Evolutionary conservation across 2,329 filamentous ascomycete genomes (phyloP), one percentile per base, ranked within the genome.

Genomic region (Cladophialophora carrionii): DNA sequence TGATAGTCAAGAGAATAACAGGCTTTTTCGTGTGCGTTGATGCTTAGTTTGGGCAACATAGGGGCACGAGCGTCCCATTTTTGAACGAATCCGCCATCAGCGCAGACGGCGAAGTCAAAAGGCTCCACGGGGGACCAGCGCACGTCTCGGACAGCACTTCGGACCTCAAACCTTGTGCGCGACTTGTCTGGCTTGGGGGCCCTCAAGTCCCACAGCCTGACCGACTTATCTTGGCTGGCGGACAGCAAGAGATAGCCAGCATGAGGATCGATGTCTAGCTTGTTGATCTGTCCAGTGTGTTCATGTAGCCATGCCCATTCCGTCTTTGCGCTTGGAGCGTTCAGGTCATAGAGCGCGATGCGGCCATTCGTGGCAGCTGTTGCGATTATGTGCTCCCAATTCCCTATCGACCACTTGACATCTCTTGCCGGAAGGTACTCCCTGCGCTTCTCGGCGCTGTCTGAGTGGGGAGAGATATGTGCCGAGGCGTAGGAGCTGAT

Each of bases 1-100:
- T 89, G 87, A 86, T 86, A 89, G 73, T 89, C 87, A 41, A 89
- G 82, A 5, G 85, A 81, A 66, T 83, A 86, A 76, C 86, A 88
- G 4, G 80, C 80, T 67, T 81, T 82, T 69, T 85, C 82, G 72
- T 89, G 87, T 51, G 86, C 87, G 37, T 84, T 83, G 62, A 88
- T 85, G 69, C 84, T 84, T 70, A 88, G 77, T 71, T 86, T 80
- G 7, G 87, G 82, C 29, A 81, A 80, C 69, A 81, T 84, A 59
- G 81, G 77, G 68, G 85, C 83, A 63, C 85, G 83, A 65, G 83
- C 83, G 73, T 89, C 87, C 87, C 87, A 89, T 68, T 84, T 79
- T 73, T 88, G 86, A 53, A 89, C 82, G 61, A 81, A 82, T 48
- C 87, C 87, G 68, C 84, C 85, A 73, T 89, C 87, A 17, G 87